Percentiles rank a stretch among this genome's conserved stretches.
Conservation (phyloP, 202 grass and related monocot species). For the Zizania palustris region DNA sequence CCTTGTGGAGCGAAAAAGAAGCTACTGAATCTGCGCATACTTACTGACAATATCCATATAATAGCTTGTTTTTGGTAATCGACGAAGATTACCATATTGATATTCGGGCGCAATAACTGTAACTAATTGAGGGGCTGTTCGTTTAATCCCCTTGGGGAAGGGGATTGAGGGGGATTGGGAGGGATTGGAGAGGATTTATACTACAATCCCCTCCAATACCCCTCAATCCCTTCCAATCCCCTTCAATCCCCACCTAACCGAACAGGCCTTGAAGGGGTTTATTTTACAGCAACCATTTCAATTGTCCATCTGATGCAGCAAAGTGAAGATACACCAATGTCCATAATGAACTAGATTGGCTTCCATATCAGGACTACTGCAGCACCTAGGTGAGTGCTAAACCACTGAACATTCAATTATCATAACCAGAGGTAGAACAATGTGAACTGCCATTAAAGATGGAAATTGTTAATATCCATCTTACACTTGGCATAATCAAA, state of each 20-base stretch:
- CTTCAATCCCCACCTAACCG: too few species aligned
- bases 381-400: constrained; percentile 13
- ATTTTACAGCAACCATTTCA: constrained; percentile 17
- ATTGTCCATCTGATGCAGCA: constrained; percentile 10
- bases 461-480: constrained; percentile 17
- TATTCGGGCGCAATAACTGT: background rate
- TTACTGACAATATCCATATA: background rate
- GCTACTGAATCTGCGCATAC: background rate
- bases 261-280: too few species aligned
- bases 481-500: background rate
- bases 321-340: background rate
- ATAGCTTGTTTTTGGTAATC: background rate
- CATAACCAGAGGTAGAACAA: background rate
- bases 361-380: background rate
- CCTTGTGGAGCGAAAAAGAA: background rate
- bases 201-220: too few species aligned
- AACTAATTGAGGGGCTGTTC: too few species aligned
- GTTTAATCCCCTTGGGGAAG: too few species aligned
- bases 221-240: too few species aligned
- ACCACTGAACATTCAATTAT: background rate
- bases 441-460: background rate
- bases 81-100: background rate
- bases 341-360: constrained; percentile 9
- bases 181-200: too few species aligned
- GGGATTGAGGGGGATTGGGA: too few species aligned